These are phyloP conservation scores for Endocalyx cinctus DNA, from an alignment of 2,329 filamentous ascomycete genomes.

Conservation along the genomic window DNA sequence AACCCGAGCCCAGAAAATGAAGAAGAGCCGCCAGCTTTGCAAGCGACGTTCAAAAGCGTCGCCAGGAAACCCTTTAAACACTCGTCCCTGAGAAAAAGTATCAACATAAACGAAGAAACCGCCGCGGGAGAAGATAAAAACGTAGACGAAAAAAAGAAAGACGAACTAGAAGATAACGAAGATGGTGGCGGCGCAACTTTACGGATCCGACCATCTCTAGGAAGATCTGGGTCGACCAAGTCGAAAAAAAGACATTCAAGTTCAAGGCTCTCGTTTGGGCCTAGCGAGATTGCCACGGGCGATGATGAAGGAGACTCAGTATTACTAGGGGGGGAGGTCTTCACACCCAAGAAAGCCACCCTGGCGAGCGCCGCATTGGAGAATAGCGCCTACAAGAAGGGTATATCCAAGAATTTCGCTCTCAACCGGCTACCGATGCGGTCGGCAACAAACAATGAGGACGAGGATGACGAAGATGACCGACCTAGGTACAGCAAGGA, in stretches of 20 bases:
- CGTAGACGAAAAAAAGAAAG: conserved; percentile 12
- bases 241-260: conserved; percentile 63
- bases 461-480: too few species aligned
- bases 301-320: conserved; percentile 42
- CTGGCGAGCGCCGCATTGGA: conserved; percentile 62
- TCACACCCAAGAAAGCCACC: conserved; percentile 58
- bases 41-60: conserved; percentile 39
- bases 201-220: conserved; percentile 44
- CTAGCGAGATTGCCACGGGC: conserved; percentile 49
- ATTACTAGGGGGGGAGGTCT: conserved; percentile 36
- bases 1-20: conserved; percentile 23
- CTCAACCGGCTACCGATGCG: conserved; percentile 49
- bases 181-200: conserved; percentile 43
- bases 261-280: conserved; percentile 73
- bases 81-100: conserved; percentile 53
- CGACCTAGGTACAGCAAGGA: conserved; percentile 81
- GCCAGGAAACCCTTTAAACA: conserved; percentile 50
- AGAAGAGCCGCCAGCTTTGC: conserved; percentile 31
- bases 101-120: conserved; percentile 41
- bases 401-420: conserved; percentile 37
- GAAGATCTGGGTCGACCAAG: conserved; percentile 44
- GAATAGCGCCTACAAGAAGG: conserved; percentile 59
- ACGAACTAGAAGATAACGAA: conserved; percentile 31
- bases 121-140: conserved; percentile 11
- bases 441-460: conserved; percentile 54